phyloP scores from a whole-genome alignment of 2,329 filamentous ascomycete genomes.

The Alternaria gaisen region DNA sequence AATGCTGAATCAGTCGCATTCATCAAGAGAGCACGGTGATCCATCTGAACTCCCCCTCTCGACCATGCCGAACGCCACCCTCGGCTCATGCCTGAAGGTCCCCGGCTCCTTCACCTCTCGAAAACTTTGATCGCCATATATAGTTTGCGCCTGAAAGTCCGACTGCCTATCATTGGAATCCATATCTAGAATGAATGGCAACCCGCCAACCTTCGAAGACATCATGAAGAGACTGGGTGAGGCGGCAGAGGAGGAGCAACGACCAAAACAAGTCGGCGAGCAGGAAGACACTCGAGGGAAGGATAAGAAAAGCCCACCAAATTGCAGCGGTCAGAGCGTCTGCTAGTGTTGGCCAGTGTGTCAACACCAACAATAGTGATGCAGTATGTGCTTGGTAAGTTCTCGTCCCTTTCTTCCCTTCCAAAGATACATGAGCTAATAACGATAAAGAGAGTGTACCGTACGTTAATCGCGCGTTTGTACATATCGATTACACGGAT shows the following conservation, averaged over 20 bases:
- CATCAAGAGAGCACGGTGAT: conserved; percentile 4
- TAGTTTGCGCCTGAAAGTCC: conserved; percentile 8
- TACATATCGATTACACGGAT: conserved; percentile 61
- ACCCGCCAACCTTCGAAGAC: no score
- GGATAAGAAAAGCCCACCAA: no score
- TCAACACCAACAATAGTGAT: conserved; percentile 46
- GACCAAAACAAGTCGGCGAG: no score
- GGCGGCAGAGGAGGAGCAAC: no score
- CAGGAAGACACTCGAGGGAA: no score
- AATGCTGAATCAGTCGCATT: conserved; percentile 17
- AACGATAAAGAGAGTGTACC: conserved; percentile 70
- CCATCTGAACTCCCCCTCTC: conserved; percentile 1
- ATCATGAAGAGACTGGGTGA: no score
- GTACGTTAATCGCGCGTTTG: conserved; percentile 69
- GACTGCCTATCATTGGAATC: no score
- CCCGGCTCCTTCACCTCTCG: conserved; percentile 3
- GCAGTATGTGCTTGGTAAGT: conserved; percentile 76
- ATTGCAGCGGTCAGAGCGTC: no score
- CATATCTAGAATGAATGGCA: no score
- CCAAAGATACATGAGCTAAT: conserved; percentile 17
- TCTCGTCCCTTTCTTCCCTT: not conserved
- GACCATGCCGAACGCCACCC: conserved; percentile 14
- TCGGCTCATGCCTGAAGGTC: conserved; percentile 9
- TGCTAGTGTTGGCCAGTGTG: no score
- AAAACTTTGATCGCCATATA: conserved; percentile 12